Evolutionary conservation across 2,329 filamentous ascomycete species (phyloP), one percentile per base, ranked within the genome.

Genomic region (Pestalotiopsis fici): DNA sequence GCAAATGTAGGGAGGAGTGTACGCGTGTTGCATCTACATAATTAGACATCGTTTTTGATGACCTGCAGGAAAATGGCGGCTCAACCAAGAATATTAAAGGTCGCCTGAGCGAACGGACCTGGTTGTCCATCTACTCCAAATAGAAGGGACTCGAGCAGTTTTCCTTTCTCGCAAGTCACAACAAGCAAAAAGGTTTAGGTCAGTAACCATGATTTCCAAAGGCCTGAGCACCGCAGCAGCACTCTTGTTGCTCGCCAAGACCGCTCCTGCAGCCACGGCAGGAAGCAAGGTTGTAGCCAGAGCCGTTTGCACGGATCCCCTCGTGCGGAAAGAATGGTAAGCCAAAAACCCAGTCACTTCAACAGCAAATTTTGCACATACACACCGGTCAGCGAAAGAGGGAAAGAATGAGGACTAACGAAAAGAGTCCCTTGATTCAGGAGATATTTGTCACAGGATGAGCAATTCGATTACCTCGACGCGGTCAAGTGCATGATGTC

Each of bases 401-500:
- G 11, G 31, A 11, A 35, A 35, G 31, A 35, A 11, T 7, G 31
- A 35, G 11, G 11, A 35, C 31, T 35, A 2, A 35, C 31, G 6
- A 11, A 35, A 35, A 7, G 31, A 35, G 6, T 7, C 31, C 31
- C 31, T 35, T 35, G 31, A 35, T 35, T 35, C 59, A 68, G 67
- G 67, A 43, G 67, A 47, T 55, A 59, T 12, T 59, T 68, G 28
- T 28, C 64, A 0, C 43, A 47, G 0, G 4, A 5, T 3, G 74
- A 81, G 66, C 76, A 74, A 65, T 74, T 73, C 25, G 71, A 72
- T 12, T 84, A 81, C 71, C 80, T 80, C 63, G 70, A 77, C 18
- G 80, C 82, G 9, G 75, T 83, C 21, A 72, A 78, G 28, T 84
- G 82, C 65, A 67, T 84, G 57, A 74, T 77, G 65, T 66, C 67